Percentiles rank a stretch among this genome's conserved stretches.
Conservation (phyloP, 495 filamentous ascomycete species). For the Aspergillus mulundensis region DNA sequence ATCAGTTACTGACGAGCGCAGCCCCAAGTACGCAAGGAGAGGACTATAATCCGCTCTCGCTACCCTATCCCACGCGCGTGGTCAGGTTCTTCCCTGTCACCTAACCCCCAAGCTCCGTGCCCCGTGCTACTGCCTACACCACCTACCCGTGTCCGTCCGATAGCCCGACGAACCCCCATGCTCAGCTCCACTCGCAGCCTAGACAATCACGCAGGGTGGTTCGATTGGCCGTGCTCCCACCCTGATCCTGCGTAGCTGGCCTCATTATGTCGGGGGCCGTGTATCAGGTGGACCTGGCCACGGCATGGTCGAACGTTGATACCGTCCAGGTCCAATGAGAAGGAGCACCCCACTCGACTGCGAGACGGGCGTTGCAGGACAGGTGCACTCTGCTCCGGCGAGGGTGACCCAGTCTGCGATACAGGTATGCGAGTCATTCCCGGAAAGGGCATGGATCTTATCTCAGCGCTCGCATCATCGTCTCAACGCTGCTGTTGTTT, state of each 20-base stretch:
- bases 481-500: not conserved
- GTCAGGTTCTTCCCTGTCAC: too few relatives aligned
- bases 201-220: not conserved
- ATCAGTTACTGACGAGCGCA: too few relatives aligned
- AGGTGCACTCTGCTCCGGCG: not conserved
- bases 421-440: not conserved
- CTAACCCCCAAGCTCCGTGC: not conserved
- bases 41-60: too few relatives aligned
- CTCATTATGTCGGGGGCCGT: not conserved
- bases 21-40: too few relatives aligned
- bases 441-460: not conserved
- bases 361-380: too few relatives aligned
- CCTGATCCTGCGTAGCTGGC: not conserved
- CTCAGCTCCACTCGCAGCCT: not conserved
- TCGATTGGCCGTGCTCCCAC: not conserved
- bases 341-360: not conserved
- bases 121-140: not conserved
- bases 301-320: not conserved
- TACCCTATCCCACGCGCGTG: too few relatives aligned
- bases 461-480: not conserved
- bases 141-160: not conserved
- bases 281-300: slow-evolving; percentile 2
- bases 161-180: not conserved
- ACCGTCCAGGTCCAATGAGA: not conserved
- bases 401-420: not conserved